Percentiles rank a stretch among this genome's conserved stretches.
phyloP scores from a whole-genome alignment of 2,329 filamentous ascomycete genomes.

The Aphanoascus verrucosus region DNA sequence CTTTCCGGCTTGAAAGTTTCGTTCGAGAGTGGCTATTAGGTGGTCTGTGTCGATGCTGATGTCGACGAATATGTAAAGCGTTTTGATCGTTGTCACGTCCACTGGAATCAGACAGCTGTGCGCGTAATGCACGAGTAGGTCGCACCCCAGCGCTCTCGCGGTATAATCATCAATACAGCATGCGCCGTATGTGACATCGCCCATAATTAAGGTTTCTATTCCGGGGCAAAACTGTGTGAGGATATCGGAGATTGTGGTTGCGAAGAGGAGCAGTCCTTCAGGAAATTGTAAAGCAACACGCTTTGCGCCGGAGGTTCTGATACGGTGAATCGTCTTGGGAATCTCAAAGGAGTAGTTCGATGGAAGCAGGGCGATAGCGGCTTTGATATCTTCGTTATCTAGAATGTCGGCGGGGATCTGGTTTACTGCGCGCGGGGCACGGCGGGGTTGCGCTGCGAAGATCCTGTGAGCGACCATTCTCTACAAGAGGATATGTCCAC shows the following conservation, averaged over 20 bases:
- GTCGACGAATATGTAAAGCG: slow-evolving; percentile 94
- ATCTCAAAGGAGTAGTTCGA: slow-evolving; percentile 98
- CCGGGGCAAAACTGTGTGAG: slow-evolving; percentile 87
- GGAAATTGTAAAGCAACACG: slow-evolving; percentile 93
- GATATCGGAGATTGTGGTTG: slow-evolving; percentile 95
- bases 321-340: slow-evolving; percentile 92
- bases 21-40: slow-evolving; percentile 71
- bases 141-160: slow-evolving; percentile 82
- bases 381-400: slow-evolving; percentile 73
- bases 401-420: slow-evolving; percentile 81
- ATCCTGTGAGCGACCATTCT: slow-evolving; percentile 6
- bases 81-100: slow-evolving; percentile 92
- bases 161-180: slow-evolving; percentile 99
- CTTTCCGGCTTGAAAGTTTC: slow-evolving; percentile 77
- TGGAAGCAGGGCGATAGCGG: slow-evolving; percentile 75
- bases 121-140: slow-evolving; percentile 90
- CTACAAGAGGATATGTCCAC: slow-evolving; percentile 13
- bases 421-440: slow-evolving; percentile 72
- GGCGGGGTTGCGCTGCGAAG: slow-evolving; percentile 50
- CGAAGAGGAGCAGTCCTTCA: slow-evolving; percentile 87
- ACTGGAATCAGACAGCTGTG: slow-evolving; percentile 95
- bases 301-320: slow-evolving; percentile 66
- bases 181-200: slow-evolving; percentile 94
- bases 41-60: slow-evolving; percentile 91
- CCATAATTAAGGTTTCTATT: slow-evolving; percentile 93